phyloP scores from a whole-genome alignment of 345 rosid genomes.

The Iberis pinnata region DNA sequence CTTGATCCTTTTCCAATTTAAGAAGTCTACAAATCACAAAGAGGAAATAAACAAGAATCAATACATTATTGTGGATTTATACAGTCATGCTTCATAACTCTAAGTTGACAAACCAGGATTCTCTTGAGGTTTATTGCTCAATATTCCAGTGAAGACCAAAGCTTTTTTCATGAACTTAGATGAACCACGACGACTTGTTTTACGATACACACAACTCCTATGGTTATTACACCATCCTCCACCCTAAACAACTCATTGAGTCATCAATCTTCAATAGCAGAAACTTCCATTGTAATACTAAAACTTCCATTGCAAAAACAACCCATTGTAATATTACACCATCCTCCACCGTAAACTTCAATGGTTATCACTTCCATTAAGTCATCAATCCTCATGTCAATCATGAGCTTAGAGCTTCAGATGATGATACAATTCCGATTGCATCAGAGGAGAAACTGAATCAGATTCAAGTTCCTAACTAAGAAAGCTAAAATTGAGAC shows the following conservation, averaged over 20 bases:
- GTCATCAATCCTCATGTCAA: no score
- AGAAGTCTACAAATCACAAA: slow-evolving; percentile 57
- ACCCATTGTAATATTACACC: no score
- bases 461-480: no score
- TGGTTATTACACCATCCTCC: slow-evolving; percentile 82
- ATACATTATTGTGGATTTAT: neutral
- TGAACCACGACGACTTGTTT: slow-evolving; percentile 72
- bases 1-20: slow-evolving; percentile 88
- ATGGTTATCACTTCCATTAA: no score
- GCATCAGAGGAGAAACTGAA: no score
- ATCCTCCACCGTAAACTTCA: no score
- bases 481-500: no score
- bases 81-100: no score
- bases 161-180: slow-evolving; percentile 68
- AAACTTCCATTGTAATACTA: neutral
- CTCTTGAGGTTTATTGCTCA: slow-evolving; percentile 71
- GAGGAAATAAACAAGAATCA: neutral
- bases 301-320: neutral
- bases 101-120: slow-evolving; percentile 54
- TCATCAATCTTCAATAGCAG: slow-evolving; percentile 4
- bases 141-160: slow-evolving; percentile 59
- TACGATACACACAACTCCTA: slow-evolving; percentile 57
- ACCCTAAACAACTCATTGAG: slow-evolving; percentile 41
- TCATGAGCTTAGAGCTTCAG: no score
- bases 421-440: no score